phyloP scores from a whole-genome alignment of 805 yeast species.

The Pichia membranifaciens region DNA sequence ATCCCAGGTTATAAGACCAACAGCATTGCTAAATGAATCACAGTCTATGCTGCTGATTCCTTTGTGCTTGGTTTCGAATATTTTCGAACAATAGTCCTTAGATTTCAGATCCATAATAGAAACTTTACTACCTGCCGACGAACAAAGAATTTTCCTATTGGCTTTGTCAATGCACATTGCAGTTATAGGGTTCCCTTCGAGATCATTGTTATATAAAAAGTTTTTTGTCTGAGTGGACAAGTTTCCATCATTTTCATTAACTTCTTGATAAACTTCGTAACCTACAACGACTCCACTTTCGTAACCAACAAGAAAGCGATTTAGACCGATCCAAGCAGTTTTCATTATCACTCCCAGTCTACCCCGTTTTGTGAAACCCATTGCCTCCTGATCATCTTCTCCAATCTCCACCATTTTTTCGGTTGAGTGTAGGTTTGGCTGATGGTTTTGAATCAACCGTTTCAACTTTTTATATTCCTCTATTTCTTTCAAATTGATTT shows the following conservation, averaged over 20 bases:
- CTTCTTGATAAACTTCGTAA: constrained; percentile 1
- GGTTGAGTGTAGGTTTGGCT: not conserved
- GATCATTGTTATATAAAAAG: constrained; percentile 23
- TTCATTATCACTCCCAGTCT: constrained; percentile 68
- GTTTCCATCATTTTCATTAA: constrained; percentile 7
- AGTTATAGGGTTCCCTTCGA: constrained; percentile 52
- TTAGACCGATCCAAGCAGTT: constrained; percentile 33
- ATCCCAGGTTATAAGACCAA: constrained; percentile 48
- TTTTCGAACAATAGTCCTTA: not conserved
- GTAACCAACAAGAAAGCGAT: constrained; percentile 49
- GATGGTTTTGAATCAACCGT: constrained; percentile 25
- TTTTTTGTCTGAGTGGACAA: constrained; percentile 14
- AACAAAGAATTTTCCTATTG: constrained; percentile 31
- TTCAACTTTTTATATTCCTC: constrained; percentile 13
- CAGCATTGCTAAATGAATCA: constrained; percentile 18
- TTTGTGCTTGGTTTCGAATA: constrained; percentile 29
- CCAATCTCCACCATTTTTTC: constrained; percentile 14
- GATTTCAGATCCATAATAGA: not conserved
- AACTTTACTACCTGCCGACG: constrained; percentile 42
- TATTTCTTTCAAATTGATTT: constrained; percentile 20
- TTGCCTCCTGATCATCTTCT: constrained; percentile 7
- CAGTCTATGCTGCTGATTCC: constrained; percentile 31
- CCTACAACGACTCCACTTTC: constrained; percentile 54
- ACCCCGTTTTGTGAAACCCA: constrained; percentile 6
- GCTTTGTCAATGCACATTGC: constrained; percentile 32